phyloP scores from a whole-genome alignment of 129 eudicot species.

The Deinandra increscens region DNA sequence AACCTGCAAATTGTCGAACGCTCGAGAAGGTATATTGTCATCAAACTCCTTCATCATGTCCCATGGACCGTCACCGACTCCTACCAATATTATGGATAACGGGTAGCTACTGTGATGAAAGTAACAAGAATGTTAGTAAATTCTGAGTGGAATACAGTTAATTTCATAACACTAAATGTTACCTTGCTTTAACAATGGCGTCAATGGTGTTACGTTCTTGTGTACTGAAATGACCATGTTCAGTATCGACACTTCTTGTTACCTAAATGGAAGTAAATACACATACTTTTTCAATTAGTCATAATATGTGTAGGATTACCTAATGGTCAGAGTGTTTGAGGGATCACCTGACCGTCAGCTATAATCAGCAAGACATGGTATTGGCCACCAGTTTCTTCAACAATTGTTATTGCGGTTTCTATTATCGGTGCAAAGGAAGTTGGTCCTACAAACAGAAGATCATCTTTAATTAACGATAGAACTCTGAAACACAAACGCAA shows the following conservation, averaged over 20 bases:
- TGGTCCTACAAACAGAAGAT: constrained; percentile 42
- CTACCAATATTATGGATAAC: constrained; percentile 67
- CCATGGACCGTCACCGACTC: constrained; percentile 92
- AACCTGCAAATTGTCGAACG: constrained; percentile 84
- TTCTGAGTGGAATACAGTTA: not conserved
- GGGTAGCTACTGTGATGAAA: constrained; percentile 53
- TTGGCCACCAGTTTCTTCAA: constrained; percentile 72
- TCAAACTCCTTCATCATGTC: constrained; percentile 73
- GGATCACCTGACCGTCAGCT: constrained; percentile 75
- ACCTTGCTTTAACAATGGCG: constrained; percentile 88
- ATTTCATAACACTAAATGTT: not conserved
- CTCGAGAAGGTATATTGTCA: constrained; percentile 79
- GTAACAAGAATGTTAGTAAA: not conserved
- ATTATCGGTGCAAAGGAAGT: constrained; percentile 86
- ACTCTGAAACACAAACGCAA: too few relatives aligned
- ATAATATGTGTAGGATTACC: not conserved
- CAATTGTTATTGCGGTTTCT: constrained; percentile 63
- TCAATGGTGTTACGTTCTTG: constrained; percentile 76
- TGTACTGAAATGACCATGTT: constrained; percentile 44
- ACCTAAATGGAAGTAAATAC: constrained; percentile 38
- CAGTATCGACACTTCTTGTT: constrained; percentile 59
- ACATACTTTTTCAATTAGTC: not conserved
- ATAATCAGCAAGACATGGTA: constrained; percentile 76
- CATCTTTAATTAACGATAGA: too few relatives aligned
- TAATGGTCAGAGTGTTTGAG: not conserved